Conservation (phyloP, 306 rosid species). For the Hippophae tibetana region DNA sequence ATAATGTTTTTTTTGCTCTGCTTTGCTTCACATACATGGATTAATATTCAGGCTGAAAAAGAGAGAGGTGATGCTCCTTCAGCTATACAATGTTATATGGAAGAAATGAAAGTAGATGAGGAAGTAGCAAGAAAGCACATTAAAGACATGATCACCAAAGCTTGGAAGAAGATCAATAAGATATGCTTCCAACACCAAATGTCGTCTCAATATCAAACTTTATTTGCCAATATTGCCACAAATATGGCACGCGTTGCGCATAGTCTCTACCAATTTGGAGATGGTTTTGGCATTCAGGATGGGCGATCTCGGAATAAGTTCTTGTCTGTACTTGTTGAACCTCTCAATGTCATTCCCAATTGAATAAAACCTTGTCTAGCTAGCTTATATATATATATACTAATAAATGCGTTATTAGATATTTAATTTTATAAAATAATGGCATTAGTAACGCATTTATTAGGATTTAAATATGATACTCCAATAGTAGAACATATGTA, state of each 20-base stretch:
- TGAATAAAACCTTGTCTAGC: too few species aligned
- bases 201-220: neutral
- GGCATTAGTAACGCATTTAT: too few species aligned
- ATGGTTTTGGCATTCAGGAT: conserved; percentile 44
- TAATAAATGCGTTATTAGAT: too few species aligned
- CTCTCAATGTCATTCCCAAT: conserved; percentile 1
- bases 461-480: too few species aligned
- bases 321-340: conserved; percentile 32
- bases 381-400: too few species aligned
- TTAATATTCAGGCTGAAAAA: conserved; percentile 33
- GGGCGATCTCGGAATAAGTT: conserved; percentile 21
- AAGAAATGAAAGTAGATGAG: conserved; percentile 31
- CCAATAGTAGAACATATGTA: too few species aligned
- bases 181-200: conserved; percentile 4
- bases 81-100: conserved; percentile 41
- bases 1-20: too few species aligned
- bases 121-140: conserved; percentile 31
- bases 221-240: conserved; percentile 22
- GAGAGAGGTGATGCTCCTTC: conserved; percentile 65
- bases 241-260: conserved; percentile 45
- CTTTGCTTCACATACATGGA: neutral
- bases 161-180: conserved; percentile 41
- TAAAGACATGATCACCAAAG: conserved; percentile 18
- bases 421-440: too few species aligned
- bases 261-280: conserved; percentile 36